Evolutionary conservation across 192 early-diverging fungal species (phyloP).

Genomic region (Lunasporangiospora selenospora): DNA sequence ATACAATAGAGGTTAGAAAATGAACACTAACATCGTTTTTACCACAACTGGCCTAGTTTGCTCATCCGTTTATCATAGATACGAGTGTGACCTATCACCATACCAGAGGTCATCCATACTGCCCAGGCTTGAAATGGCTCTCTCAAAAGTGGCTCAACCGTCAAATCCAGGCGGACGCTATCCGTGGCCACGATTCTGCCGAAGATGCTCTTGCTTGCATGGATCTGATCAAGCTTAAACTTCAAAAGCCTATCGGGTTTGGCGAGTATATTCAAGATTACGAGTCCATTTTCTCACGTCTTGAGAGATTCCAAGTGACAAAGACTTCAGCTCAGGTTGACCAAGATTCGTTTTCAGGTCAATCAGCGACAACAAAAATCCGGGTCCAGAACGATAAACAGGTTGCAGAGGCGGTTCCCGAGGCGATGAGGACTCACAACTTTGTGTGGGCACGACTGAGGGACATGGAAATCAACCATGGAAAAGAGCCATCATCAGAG

Average conservation of each 20-base stretch:
- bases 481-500: constrained; percentile 7
- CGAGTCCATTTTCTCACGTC: constrained; percentile 49
- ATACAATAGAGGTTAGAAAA: not conserved
- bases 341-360: constrained; percentile 21
- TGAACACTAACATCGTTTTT: not conserved
- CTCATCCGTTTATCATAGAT: constrained; percentile 69
- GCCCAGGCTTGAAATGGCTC: constrained; percentile 61
- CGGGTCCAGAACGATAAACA: constrained; percentile 24
- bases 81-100: constrained; percentile 66
- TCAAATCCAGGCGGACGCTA: constrained; percentile 58
- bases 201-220: constrained; percentile 74
- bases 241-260: constrained; percentile 47
- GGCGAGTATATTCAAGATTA: constrained; percentile 44
- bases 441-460: constrained; percentile 44
- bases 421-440: constrained; percentile 21
- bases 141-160: constrained; percentile 57
- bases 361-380: constrained; percentile 22
- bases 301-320: constrained; percentile 18
- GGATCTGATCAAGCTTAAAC: constrained; percentile 67
- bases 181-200: constrained; percentile 69
- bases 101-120: constrained; percentile 54
- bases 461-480: constrained; percentile 47
- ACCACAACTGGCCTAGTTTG: too few relatives aligned
- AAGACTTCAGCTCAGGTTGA: constrained; percentile 31
- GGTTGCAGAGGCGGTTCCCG: constrained; percentile 31